phyloP scores from a whole-genome alignment of 148 eudicot species.

The Fagopyrum esculentum region DNA sequence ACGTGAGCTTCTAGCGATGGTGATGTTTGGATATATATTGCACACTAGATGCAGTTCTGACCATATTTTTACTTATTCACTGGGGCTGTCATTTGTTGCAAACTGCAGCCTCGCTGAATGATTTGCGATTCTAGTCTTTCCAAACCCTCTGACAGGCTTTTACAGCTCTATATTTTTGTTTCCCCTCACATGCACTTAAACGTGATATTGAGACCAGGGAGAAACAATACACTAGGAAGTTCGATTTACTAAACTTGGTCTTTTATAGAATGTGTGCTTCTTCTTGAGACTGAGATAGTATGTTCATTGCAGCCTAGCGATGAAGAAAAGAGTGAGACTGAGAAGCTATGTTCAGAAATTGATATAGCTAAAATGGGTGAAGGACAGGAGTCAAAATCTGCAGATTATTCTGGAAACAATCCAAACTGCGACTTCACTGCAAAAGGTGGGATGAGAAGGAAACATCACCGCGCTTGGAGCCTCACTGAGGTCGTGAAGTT shows the following conservation, averaged over 20 bases:
- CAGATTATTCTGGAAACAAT: slow-evolving; percentile 36
- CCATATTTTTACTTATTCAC: too few relatives aligned
- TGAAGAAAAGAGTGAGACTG: slow-evolving; percentile 33
- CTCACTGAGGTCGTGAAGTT: slow-evolving; percentile 78
- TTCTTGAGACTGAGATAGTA: background rate
- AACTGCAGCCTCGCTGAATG: too few relatives aligned
- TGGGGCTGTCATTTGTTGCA: too few relatives aligned
- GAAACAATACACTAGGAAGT: background rate
- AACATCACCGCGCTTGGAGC: slow-evolving; percentile 97
- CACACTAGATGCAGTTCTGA: background rate
- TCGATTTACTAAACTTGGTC: background rate
- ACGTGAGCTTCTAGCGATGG: background rate
- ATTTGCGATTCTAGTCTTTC: background rate
- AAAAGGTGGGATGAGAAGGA: slow-evolving; percentile 84
- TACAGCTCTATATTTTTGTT: background rate
- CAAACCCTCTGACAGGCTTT: background rate
- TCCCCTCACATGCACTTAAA: background rate
- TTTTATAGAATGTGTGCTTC: background rate
- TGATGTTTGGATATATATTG: background rate
- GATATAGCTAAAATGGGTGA: slow-evolving; percentile 29
- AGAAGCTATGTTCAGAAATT: slow-evolving; percentile 25
- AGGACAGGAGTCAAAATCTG: slow-evolving; percentile 32
- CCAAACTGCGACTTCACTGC: slow-evolving; percentile 52
- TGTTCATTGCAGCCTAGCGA: slow-evolving; percentile 30
- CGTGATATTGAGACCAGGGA: background rate